Conservation (phyloP, 805 yeast genomes). For the Saccharomycopsis fermentans region DNA sequence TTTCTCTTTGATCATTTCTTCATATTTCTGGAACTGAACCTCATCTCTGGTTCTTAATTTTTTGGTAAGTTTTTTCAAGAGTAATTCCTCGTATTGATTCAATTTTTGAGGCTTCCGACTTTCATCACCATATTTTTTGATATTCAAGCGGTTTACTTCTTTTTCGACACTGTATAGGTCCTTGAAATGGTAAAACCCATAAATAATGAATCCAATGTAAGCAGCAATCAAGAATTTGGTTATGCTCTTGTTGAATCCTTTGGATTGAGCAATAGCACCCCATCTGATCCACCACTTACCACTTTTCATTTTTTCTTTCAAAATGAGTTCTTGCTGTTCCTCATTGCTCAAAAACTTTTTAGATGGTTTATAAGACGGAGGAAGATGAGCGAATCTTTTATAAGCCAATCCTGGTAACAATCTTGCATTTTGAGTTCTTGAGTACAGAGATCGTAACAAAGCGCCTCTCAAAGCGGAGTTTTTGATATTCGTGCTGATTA, state of each 20-base stretch:
- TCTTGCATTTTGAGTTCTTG: not conserved
- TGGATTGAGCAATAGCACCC: conserved; percentile 45
- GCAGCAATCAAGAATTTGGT: conserved; percentile 55
- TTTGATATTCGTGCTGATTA: not conserved
- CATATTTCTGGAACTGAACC: conserved; percentile 49
- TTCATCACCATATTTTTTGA: conserved; percentile 25
- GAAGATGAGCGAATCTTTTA: not conserved
- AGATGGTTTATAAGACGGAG: not conserved
- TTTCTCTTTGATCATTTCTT: conserved; percentile 36
- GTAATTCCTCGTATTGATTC: conserved; percentile 54
- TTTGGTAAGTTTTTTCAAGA: conserved; percentile 51
- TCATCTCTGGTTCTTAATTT: conserved; percentile 55
- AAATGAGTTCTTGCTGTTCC: conserved; percentile 6
- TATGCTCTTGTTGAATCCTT: conserved; percentile 49
- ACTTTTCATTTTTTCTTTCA: conserved; percentile 20
- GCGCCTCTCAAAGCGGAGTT: not conserved
- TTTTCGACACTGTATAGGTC: conserved; percentile 56
- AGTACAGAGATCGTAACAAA: not conserved
- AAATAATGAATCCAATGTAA: conserved; percentile 43
- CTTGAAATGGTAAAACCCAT: conserved; percentile 57
- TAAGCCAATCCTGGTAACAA: not conserved
- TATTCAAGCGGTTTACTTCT: conserved; percentile 36
- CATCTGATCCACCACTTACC: conserved; percentile 33
- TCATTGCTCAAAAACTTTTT: conserved; percentile 2
- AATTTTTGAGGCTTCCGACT: conserved; percentile 26